A percentile compares a stretch with the other conserved stretches of the same genome.
Evolutionary conservation across 441 rosid genomes (phyloP).

Genomic region (Brassica hybrid): DNA sequence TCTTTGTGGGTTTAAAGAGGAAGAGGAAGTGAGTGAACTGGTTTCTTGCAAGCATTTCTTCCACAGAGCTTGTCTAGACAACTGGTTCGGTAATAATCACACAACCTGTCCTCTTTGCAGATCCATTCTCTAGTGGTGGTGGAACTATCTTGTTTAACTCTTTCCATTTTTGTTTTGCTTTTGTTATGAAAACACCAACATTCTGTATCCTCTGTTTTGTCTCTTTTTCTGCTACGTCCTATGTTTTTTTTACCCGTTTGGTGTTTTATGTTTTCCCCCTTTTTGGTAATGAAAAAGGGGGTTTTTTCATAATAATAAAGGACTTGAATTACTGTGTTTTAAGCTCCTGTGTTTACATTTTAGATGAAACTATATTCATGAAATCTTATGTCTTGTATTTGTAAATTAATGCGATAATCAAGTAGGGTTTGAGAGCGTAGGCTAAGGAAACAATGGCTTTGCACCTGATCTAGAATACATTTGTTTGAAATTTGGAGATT

Average conservation of each 20-base stretch:
- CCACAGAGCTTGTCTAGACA: slow-evolving; percentile 73
- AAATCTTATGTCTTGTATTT: neutral
- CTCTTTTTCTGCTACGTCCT: neutral
- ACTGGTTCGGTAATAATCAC: slow-evolving; percentile 70
- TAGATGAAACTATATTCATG: neutral
- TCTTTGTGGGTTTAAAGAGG: slow-evolving; percentile 69
- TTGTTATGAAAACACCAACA: slow-evolving; percentile 17
- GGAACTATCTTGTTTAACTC: slow-evolving; percentile 15
- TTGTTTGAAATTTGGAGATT: neutral
- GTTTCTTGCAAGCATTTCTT: slow-evolving; percentile 82
- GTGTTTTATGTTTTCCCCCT: slow-evolving; percentile 28
- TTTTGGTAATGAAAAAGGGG: slow-evolving; percentile 17
- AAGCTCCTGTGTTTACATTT: neutral
- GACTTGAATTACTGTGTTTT: neutral
- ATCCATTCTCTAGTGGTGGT: slow-evolving; percentile 50
- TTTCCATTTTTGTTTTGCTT: neutral
- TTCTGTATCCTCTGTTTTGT: slow-evolving; percentile 26
- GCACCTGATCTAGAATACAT: neutral
- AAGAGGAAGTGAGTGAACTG: slow-evolving; percentile 86
- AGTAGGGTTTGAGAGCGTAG: neutral
- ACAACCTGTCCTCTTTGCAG: slow-evolving; percentile 84
- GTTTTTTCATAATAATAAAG: slow-evolving; percentile 33
- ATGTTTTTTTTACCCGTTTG: slow-evolving; percentile 17
- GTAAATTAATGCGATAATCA: neutral
- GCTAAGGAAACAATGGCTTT: neutral